Base-by-base conservation (phyloP, 2,329 filamentous ascomycete genomes). In the Aspergillus viridinutans region DNA sequence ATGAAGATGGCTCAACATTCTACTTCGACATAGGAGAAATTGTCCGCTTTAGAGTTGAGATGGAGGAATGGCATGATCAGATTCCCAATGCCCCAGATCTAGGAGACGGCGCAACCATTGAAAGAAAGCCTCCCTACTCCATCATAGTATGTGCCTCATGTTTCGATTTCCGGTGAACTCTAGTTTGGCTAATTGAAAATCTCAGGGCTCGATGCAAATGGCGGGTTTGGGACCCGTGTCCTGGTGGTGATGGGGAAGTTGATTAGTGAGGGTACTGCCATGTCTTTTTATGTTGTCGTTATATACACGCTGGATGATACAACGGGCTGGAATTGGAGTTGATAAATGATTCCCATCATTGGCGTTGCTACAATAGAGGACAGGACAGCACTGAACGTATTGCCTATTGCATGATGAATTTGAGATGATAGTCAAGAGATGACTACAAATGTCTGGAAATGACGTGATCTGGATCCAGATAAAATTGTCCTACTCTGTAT, bases 21-120 rank as follows among this genome's bases (percentile, higher is more conserved):
- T 96, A 89, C 72, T 96, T 94, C 73, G 94, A 99, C 73, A 88
- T 87, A 66, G 88, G 93, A 68, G 94, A 97, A 76, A 86, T 89
- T 67, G 92, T 96, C 28, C 85, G 93, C 43, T 89, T 97, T 67
- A 84, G 91, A 23, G 87, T 97, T 43, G 86, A 95, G 65, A 84
- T 88, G 52, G 94, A 99, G 76, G 85, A 90, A 63, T 99, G 94
- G 92, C 85, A 91, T 59, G 93, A 97, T 71, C 89, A 96, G 73
- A 87, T 89, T 45, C 88, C 93, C 0, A 82, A 84, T 56, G 85
- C 87, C 52, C 84, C 88, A 38, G 83, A 88, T 61, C 80, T 84
- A 14, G 83, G 83, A 42, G 84, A 89, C 50, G 83, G 84, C 51
- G 75, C 80, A 25, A 75, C 78, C 3, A 76, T 76, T 52, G 82